Base-by-base conservation (phyloP, 2,329 filamentous ascomycete species). In the Pezicula carpinea region DNA sequence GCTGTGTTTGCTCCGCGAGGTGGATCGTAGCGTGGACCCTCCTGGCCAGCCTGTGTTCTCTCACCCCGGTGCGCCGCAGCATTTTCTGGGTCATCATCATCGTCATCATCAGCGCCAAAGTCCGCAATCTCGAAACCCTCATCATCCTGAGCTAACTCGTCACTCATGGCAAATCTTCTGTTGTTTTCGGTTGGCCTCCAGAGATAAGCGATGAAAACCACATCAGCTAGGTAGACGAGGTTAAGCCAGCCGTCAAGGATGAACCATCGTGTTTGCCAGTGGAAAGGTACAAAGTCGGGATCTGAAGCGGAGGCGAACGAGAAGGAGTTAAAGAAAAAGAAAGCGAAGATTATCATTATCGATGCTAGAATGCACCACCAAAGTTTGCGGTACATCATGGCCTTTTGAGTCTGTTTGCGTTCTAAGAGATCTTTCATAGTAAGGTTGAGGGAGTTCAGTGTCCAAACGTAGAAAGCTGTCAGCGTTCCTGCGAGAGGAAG, bases 381-480 rank as follows among this genome's bases (percentile, higher is more conserved):
- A 13, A 99, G 81, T 67, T 95, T 95, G 71, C 87, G 91, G 71
- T 97, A 99, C 95, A 99, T 99, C 68, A 80, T 69, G 40, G 91
- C 89, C 66, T 99, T 99, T 59, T 86, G 85, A 59, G 87, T 85
- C 69, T 99, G 93, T 69, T 96, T 96, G 55, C 93, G 85, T 61
- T 96, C 89, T 46, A 87, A 79, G n/a, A 99, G 78, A 61, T 97
- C 92, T 69, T 96, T 97, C 72, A 97, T 92, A 0, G 93, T 99
- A 48, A 85, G 76, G 66, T 92, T 96, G 48, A 99, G 78, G 18
- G 91, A 95, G 71, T 96, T 97, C 54, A 99, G 77, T 0, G 93
- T 99, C 93, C 93, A 99, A 51, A 99, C 88, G 67, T 99, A 99
- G 69, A 99, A 99, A 10, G 88, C 91, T 15, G 93, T 99, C 53